Evolutionary conservation across 208 protist species (phyloP).

Genomic region (Crithidia mellificae): DNA sequence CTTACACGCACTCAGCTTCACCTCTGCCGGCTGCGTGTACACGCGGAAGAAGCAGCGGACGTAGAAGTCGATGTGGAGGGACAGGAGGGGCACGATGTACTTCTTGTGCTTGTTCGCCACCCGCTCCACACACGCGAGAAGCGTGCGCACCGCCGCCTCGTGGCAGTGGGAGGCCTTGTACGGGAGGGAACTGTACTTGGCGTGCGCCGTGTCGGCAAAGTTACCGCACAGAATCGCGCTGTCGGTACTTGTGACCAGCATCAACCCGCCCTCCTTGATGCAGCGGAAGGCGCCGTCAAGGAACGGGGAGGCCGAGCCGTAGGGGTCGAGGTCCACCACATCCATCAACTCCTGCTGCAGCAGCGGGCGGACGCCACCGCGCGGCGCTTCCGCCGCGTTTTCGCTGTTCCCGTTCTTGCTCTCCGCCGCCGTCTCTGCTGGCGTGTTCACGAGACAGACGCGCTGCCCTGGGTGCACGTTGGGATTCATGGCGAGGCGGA

Average conservation of each 20-base stretch:
- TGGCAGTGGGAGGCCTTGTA: slow-evolving; percentile 91
- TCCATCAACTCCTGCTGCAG: slow-evolving; percentile 93
- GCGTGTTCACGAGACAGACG: slow-evolving; percentile 35
- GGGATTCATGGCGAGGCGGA: slow-evolving; percentile 73
- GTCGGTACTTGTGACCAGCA: slow-evolving; percentile 99
- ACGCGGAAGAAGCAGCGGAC: slow-evolving; percentile 98
- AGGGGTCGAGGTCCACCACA: slow-evolving; percentile 99
- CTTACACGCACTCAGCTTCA: slow-evolving; percentile 91
- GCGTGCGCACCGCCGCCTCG: slow-evolving; percentile 96
- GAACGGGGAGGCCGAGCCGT: slow-evolving; percentile 97
- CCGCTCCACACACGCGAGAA: slow-evolving; percentile 93
- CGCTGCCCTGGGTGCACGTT: slow-evolving; percentile 51
- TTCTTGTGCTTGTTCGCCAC: slow-evolving; percentile 93
- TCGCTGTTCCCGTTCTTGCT: background rate
- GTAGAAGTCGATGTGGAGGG: slow-evolving; percentile 99
- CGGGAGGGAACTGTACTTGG: slow-evolving; percentile 96
- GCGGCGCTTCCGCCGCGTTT: background rate
- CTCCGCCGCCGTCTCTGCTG: background rate
- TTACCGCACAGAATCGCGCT: slow-evolving; percentile 97
- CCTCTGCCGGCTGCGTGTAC: slow-evolving; percentile 87
- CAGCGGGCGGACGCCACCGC: slow-evolving; percentile 38
- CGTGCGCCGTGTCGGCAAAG: slow-evolving; percentile 96
- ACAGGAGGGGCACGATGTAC: slow-evolving; percentile 97
- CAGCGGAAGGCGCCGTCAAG: slow-evolving; percentile 96
- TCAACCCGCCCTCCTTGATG: slow-evolving; percentile 96